Percentiles rank a stretch among this genome's conserved stretches.
Conservation (phyloP, 345 rosid genomes). For the Trapa bicornis region DNA sequence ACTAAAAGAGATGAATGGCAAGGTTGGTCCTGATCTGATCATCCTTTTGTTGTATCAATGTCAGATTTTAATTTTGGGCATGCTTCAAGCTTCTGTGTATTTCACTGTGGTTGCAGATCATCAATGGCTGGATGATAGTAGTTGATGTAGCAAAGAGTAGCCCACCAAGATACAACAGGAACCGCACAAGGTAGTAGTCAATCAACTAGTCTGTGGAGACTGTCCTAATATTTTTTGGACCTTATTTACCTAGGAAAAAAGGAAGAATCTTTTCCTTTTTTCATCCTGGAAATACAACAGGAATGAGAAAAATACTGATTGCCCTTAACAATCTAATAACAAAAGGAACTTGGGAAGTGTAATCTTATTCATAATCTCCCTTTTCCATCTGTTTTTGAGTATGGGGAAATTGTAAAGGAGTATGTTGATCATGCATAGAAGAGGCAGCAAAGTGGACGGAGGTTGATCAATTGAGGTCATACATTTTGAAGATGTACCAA, state of each 20-base stretch:
- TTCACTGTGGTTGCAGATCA: slow-evolving; percentile 49
- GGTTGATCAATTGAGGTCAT: not conserved
- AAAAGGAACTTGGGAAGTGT: not conserved
- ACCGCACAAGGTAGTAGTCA: slow-evolving; percentile 12
- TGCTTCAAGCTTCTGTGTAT: not conserved
- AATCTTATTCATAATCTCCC: not conserved
- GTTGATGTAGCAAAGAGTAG: slow-evolving; percentile 76
- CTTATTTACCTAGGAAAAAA: not conserved
- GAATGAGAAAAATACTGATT: not conserved
- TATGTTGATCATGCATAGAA: not conserved
- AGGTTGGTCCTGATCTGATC: slow-evolving; percentile 29
- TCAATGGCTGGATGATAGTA: slow-evolving; percentile 97
- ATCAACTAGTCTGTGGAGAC: too few species aligned
- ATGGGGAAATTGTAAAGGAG: not conserved
- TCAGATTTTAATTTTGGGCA: not conserved
- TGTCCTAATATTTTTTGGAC: not conserved
- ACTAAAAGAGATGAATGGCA: slow-evolving; percentile 88
- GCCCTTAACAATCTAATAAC: not conserved
- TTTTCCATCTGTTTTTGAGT: not conserved
- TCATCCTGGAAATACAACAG: not conserved
- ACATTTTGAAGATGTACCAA: not conserved
- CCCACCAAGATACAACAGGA: slow-evolving; percentile 33
- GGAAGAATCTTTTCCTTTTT: not conserved
- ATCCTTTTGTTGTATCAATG: not conserved
- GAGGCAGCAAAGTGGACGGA: not conserved